Conservation (phyloP, 352 stramenopile genomes). For the Globisporangium solare region DNA sequence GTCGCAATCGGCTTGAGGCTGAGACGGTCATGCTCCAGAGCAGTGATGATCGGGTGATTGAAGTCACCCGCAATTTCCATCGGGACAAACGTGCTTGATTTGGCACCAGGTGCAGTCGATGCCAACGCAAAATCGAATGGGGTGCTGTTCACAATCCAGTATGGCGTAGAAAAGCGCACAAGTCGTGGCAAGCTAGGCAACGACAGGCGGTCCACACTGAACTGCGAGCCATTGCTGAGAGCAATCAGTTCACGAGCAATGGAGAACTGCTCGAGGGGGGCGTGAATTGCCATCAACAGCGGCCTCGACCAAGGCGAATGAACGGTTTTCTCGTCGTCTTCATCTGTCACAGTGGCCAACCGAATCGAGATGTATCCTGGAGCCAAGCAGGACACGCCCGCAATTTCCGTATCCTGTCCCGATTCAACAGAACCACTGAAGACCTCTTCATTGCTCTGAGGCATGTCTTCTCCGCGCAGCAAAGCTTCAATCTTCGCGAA, state of each 20-base stretch:
- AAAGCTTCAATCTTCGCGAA: constrained; percentile 58
- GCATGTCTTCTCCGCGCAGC: constrained; percentile 30
- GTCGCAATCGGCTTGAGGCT: constrained; percentile 60
- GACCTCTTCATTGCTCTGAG: constrained; percentile 30
- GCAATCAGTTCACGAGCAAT: constrained; percentile 53
- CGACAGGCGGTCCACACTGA: constrained; percentile 74
- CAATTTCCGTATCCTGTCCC: constrained; percentile 69
- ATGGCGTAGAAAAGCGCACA: constrained; percentile 76
- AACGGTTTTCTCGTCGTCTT: constrained; percentile 5
- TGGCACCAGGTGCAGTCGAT: constrained; percentile 49
- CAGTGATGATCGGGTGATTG: constrained; percentile 55
- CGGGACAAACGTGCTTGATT: constrained; percentile 34
- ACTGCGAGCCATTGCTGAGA: constrained; percentile 42
- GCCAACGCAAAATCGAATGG: constrained; percentile 61
- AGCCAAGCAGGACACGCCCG: constrained; percentile 58
- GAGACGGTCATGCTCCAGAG: constrained; percentile 55
- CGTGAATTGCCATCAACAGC: constrained; percentile 82
- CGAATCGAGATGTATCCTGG: constrained; percentile 75
- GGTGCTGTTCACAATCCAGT: constrained; percentile 86
- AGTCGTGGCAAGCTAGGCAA: constrained; percentile 63
- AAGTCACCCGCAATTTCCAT: constrained; percentile 47
- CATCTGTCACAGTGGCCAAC: constrained; percentile 37
- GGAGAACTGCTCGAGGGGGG: constrained; percentile 68
- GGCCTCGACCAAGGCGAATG: constrained; percentile 73
- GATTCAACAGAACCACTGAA: constrained; percentile 53